Base-by-base conservation (phyloP, 352 stramenopile genomes). In the Globisporangium abappressorium region DNA sequence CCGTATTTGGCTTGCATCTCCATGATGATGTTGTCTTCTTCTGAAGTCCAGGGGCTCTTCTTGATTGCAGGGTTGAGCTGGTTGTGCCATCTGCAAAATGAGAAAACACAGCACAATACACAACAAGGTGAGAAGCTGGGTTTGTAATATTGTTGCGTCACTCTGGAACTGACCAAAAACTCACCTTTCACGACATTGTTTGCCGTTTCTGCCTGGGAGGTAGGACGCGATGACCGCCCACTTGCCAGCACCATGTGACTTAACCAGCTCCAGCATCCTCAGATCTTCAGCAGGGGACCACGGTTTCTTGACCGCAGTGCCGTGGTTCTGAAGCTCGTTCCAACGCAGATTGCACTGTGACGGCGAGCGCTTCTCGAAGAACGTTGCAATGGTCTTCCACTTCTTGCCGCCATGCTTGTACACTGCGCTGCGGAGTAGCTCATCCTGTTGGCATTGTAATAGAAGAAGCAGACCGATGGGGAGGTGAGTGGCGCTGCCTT, bases 1-100 rank as follows among this genome's bases (percentile, higher is more conserved):
- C 98, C 98, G 46, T 90, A 85, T 65, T 87, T 80, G 36, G 73
- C 75, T 62, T 98, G 92, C 76, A 92, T 85, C 15, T 80, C 65
- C 59, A 94, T 49, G 53, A 98, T 90, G 41, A 92, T 90, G 15
- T 79, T 65, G 62, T 98, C 88, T 75, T 98, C 94, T 51, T 97
- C 78, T 0, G 74, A 54, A 0, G 87, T 91, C 87, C 89, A 96
- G 3, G 89, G 77, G 2, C 71, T 79, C 67, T 93, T 92, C 63
- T 90, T 90, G 64, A 96, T 93, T 1, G 66, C 64, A 14, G 87
- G 89, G 56, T 95, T 93, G 6, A 96, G 65, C 41, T 94, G 86
- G 59, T 96, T 96, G 73, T 93, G 84, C 88, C 88, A 96, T 64
- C 85, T 92, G 72, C 24, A 70, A 3, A 49, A 34, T 36, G n/a